A percentile compares a stretch with the other conserved stretches of the same genome.
Evolutionary conservation across 2,329 filamentous ascomycete genomes (phyloP).

Genomic region (Fusarium graminum): DNA sequence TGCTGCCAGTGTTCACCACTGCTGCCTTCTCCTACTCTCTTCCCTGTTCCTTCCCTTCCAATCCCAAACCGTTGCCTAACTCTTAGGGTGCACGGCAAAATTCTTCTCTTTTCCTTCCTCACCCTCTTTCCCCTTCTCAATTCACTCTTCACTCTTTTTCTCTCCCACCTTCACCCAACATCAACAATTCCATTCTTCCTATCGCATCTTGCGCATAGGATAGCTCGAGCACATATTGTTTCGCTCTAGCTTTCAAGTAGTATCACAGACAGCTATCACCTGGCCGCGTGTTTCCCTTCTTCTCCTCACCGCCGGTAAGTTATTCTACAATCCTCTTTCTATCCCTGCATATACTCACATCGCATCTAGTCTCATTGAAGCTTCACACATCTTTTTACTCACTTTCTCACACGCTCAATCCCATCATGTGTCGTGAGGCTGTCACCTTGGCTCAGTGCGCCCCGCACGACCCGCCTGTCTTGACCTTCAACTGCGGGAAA

Average conservation of each 20-base stretch:
- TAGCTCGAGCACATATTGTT: no score
- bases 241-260: no score
- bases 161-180: background rate
- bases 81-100: background rate
- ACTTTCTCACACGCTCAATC: background rate
- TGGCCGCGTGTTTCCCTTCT: background rate
- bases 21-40: background rate
- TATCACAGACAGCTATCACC: no score
- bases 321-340: background rate
- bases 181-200: background rate
- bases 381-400: background rate
- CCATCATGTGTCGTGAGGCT: slow-evolving; percentile 44
- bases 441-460: slow-evolving; percentile 46
- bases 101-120: background rate
- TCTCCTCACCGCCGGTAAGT: background rate
- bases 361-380: background rate
- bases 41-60: background rate
- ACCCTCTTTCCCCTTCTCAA: background rate
- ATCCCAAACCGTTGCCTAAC: slow-evolving; percentile 1
- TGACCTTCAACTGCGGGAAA: slow-evolving; percentile 42
- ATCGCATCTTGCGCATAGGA: no score
- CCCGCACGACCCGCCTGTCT: background rate
- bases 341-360: background rate
- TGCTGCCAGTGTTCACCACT: background rate
- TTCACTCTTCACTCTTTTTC: background rate